Conservation (phyloP, 164 flowering plant genomes). For the Malania oleifera region DNA sequence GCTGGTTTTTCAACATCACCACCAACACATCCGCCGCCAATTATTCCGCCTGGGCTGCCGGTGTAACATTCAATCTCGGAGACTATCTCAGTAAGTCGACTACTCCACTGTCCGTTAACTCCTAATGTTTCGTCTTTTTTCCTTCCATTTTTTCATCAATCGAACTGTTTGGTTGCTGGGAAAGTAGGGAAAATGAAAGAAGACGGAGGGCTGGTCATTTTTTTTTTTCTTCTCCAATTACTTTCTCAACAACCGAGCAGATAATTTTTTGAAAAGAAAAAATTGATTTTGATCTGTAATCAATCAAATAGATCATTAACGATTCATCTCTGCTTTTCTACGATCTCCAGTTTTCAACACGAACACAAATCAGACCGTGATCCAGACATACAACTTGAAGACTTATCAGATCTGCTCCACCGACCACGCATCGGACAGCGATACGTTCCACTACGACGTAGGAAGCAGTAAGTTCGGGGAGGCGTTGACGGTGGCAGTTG, state of each 20-base stretch:
- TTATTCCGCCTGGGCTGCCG: conserved; percentile 65
- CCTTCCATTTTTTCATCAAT: background rate
- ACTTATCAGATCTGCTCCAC: conserved; percentile 46
- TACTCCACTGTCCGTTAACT: background rate
- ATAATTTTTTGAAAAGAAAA: background rate
- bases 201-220: too few species aligned
- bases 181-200: background rate
- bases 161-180: background rate
- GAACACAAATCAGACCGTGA: conserved; percentile 61
- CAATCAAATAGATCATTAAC: too few species aligned
- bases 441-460: conserved; percentile 37
- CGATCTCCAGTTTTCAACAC: conserved; percentile 60
- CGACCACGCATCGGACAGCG: conserved; percentile 43
- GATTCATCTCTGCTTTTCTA: background rate
- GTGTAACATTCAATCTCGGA: conserved; percentile 68
- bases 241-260: conserved; percentile 4
- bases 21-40: conserved; percentile 47
- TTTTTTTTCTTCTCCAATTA: background rate
- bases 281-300: background rate
- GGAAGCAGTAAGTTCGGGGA: conserved; percentile 30
- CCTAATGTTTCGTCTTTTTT: background rate
- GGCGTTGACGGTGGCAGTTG: conserved; percentile 37
- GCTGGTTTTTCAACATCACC: conserved; percentile 68
- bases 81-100: conserved; percentile 77
- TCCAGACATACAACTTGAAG: conserved; percentile 76